Evolutionary conservation across 306 rosid genomes (phyloP).

Genomic region (Geum urbanum): DNA sequence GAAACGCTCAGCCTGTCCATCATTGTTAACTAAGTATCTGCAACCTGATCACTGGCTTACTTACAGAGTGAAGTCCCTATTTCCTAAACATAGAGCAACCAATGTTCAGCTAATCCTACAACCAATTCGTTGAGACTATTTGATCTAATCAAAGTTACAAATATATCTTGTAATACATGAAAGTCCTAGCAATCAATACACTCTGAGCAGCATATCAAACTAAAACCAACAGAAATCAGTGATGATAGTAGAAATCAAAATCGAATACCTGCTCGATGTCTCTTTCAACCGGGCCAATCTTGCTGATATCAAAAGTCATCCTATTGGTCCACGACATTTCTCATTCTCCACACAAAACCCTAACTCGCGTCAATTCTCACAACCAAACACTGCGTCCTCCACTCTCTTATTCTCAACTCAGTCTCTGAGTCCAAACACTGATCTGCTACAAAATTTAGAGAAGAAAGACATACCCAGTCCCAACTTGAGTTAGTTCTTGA

Average conservation of each 20-base stretch:
- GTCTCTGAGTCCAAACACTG: slow-evolving; percentile 38
- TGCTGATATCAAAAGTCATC: slow-evolving; percentile 87
- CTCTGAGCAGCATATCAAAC: no score
- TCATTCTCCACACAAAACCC: slow-evolving; percentile 24
- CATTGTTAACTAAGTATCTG: neutral
- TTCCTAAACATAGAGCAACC: slow-evolving; percentile 19
- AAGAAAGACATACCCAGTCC: no score
- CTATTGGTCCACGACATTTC: slow-evolving; percentile 64
- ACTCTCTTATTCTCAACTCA: slow-evolving; percentile 47
- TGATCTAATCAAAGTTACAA: neutral
- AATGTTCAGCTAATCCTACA: slow-evolving; percentile 9
- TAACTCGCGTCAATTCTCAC: slow-evolving; percentile 48
- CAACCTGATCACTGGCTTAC: neutral
- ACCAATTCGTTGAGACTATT: slow-evolving; percentile 13
- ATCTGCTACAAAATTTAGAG: neutral
- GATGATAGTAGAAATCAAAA: no score
- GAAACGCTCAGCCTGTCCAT: neutral
- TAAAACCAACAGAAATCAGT: no score
- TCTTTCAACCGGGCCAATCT: slow-evolving; percentile 82
- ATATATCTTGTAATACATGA: neutral
- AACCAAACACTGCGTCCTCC: slow-evolving; percentile 52
- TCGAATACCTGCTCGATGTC: slow-evolving; percentile 81
- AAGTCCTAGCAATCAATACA: no score
- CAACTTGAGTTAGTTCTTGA: no score
- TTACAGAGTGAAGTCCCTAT: neutral